Percentiles rank a stretch among this genome's conserved stretches.
These are phyloP conservation scores for Linnemannia schmuckeri DNA, from an alignment of 192 early-diverging fungal species.

Conservation along the genomic window DNA sequence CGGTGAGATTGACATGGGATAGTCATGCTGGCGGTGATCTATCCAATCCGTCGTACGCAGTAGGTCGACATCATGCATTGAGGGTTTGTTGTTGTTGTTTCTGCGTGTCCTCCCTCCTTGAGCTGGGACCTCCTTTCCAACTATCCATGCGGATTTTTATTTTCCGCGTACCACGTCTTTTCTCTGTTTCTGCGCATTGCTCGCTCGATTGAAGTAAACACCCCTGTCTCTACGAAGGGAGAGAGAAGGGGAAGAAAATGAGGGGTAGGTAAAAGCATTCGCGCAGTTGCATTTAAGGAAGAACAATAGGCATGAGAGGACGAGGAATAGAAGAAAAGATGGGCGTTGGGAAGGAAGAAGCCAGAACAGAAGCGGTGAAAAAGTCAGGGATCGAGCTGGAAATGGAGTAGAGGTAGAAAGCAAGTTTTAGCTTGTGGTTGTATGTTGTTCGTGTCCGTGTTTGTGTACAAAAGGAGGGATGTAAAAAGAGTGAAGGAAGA, in stretches of 20 bases:
- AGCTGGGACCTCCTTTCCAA: not conserved
- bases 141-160: slow-evolving; percentile 5
- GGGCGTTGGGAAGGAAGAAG: not conserved
- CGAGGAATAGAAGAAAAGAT: not conserved
- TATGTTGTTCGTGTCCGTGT: not conserved
- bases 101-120: not conserved
- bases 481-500: too few relatives aligned
- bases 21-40: not conserved
- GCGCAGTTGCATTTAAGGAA: not conserved
- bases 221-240: not conserved
- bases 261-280: not conserved
- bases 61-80: too few relatives aligned
- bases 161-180: not conserved
- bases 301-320: not conserved
- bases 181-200: slow-evolving; percentile 3
- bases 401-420: not conserved
- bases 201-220: not conserved
- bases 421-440: not conserved
- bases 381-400: not conserved
- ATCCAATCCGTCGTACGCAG: too few relatives aligned
- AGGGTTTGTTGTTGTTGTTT: too few relatives aligned
- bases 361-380: not conserved
- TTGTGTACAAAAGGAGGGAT: too few relatives aligned
- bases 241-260: not conserved
- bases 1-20: not conserved